Percentiles rank a stretch among this genome's conserved stretches.
phyloP scores from a whole-genome alignment of 345 rosid genomes.

The Populus deltoides region DNA sequence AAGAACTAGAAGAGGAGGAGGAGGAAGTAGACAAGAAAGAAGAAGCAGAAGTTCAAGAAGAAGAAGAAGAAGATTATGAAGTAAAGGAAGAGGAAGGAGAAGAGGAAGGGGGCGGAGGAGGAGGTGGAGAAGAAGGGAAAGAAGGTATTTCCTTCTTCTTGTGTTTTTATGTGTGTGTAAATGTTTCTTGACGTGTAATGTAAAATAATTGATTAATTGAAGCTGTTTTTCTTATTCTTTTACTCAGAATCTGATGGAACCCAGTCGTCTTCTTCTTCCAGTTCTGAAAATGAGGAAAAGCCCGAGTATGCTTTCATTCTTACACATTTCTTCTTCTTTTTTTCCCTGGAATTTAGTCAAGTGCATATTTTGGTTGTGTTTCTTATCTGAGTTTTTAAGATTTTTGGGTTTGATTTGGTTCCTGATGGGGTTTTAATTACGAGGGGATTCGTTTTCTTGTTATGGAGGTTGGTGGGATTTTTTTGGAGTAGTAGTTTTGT shows the following conservation, averaged over 20 bases:
- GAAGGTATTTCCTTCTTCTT: slow-evolving; percentile 10
- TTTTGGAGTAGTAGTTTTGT: background rate
- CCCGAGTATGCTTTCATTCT: slow-evolving; percentile 52
- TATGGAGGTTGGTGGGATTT: background rate
- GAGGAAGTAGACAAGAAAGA: background rate
- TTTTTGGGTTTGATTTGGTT: background rate
- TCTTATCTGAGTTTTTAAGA: background rate
- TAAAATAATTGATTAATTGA: slow-evolving; percentile 16
- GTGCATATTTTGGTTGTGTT: background rate
- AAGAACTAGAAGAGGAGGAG: background rate
- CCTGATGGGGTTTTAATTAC: background rate
- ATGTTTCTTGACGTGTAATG: slow-evolving; percentile 14
- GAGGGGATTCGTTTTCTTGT: background rate
- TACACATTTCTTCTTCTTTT: slow-evolving; percentile 7
- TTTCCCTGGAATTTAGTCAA: slow-evolving; percentile 4
- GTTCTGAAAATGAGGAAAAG: slow-evolving; percentile 46
- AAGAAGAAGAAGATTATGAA: slow-evolving; percentile 26
- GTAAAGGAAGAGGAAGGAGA: slow-evolving; percentile 26
- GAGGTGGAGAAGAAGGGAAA: slow-evolving; percentile 20
- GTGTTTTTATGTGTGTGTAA: background rate
- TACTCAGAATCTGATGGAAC: slow-evolving; percentile 59
- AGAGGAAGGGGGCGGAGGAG: slow-evolving; percentile 30
- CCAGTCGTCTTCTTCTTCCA: slow-evolving; percentile 29
- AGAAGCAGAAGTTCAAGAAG: slow-evolving; percentile 29
- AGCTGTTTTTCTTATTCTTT: slow-evolving; percentile 12